Percentiles rank a stretch among this genome's conserved stretches.
Evolutionary conservation across 441 rosid species (phyloP).

Genomic region (Capsella rubella): DNA sequence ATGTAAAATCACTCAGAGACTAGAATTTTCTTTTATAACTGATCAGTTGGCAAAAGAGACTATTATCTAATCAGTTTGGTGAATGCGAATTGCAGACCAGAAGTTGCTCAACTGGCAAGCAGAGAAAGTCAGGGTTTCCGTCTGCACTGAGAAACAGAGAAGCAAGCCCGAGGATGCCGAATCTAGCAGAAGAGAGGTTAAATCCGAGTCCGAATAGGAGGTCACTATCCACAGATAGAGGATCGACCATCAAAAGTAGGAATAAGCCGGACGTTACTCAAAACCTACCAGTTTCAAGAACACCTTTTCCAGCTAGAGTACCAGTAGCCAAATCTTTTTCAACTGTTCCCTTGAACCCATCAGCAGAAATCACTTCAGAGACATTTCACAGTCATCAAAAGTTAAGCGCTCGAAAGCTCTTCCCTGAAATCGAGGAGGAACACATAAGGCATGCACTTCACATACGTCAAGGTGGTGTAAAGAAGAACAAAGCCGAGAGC

Average conservation of each 20-base stretch:
- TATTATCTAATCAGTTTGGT: conserved; percentile 4
- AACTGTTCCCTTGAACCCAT: conserved; percentile 50
- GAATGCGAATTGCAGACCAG: conserved; percentile 59
- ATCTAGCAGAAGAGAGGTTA: conserved; percentile 58
- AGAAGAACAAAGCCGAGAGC: conserved; percentile 68
- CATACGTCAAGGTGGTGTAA: conserved; percentile 79
- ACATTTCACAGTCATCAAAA: conserved; percentile 62
- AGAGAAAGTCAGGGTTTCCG: conserved; percentile 79
- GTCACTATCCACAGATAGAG: conserved; percentile 89
- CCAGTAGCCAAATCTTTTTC: conserved; percentile 64
- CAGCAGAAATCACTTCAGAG: conserved; percentile 57
- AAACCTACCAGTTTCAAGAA: conserved; percentile 60
- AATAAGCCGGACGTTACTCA: conserved; percentile 63
- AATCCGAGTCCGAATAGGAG: conserved; percentile 69
- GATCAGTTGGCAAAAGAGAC: conserved; percentile 2
- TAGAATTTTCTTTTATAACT: background rate
- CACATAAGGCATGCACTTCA: conserved; percentile 79
- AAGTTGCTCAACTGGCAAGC: conserved; percentile 90
- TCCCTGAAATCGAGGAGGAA: conserved; percentile 77
- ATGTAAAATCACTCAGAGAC: conserved; percentile 53
- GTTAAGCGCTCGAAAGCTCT: conserved; percentile 57
- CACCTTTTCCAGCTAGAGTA: conserved; percentile 93
- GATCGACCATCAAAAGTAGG: conserved; percentile 62
- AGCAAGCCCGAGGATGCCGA: conserved; percentile 52
- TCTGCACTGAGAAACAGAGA: conserved; percentile 73